phyloP scores from a whole-genome alignment of 495 filamentous ascomycete genomes.

The Chaetomium cochliodes region DNA sequence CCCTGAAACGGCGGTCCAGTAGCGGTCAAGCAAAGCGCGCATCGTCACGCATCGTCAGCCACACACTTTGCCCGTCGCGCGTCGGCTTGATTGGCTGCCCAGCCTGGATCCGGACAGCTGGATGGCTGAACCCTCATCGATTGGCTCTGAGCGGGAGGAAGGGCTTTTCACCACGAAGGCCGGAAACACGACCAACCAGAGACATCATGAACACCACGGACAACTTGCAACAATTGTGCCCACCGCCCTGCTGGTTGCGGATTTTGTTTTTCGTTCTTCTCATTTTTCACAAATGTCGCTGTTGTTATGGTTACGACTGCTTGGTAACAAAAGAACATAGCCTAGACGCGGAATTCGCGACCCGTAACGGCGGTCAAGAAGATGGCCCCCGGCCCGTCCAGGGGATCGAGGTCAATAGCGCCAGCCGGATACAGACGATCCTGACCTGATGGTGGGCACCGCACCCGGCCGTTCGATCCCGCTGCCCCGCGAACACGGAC shows the following conservation, averaged over 20 bases:
- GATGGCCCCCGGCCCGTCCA: not conserved
- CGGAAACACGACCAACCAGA: slow-evolving; percentile 7
- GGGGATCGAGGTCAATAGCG: slow-evolving; percentile 19
- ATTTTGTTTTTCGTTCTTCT: too few species aligned
- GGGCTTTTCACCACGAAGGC: not conserved
- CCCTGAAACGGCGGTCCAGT: slow-evolving; percentile 12
- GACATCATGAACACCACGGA: slow-evolving; percentile 8
- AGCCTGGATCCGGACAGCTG: not conserved
- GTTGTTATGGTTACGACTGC: slow-evolving; percentile 13
- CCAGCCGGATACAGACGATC: slow-evolving; percentile 19
- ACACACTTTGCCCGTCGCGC: slow-evolving; percentile 15
- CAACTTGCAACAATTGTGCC: not conserved
- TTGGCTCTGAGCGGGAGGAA: slow-evolving; percentile 1
- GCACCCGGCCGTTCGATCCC: slow-evolving; percentile 17
- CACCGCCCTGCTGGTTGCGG: slow-evolving; percentile 4
- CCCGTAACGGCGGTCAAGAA: slow-evolving; percentile 25
- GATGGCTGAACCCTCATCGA: slow-evolving; percentile 1
- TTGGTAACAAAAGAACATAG: slow-evolving; percentile 6
- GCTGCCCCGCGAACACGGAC: not conserved
- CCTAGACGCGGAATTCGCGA: slow-evolving; percentile 10
- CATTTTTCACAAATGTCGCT: not conserved
- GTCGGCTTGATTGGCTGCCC: slow-evolving; percentile 7
- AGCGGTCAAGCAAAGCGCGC: slow-evolving; percentile 16
- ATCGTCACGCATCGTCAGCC: slow-evolving; percentile 24
- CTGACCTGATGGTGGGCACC: slow-evolving; percentile 24